Base-by-base conservation (phyloP, 108 stramenopile species). In the Nitzschia sp. region DNA sequence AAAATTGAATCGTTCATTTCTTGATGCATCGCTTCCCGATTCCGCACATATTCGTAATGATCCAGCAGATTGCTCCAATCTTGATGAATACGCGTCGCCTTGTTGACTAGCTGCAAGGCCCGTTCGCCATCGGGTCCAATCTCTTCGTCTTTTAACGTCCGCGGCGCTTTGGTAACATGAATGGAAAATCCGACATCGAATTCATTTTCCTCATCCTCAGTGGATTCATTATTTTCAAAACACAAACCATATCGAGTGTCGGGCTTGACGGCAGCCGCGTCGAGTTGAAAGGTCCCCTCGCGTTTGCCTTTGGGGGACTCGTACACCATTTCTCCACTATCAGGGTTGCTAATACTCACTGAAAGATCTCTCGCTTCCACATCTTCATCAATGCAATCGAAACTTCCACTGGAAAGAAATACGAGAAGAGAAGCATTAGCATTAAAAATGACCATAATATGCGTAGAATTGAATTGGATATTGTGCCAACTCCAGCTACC, bases 41-140 rank as follows among this genome's bases (percentile, higher is more conserved):
- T 85, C 16, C 77, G 63, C 66, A 89, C 76, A 53, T 81, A 92
- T 26, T 85, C 88, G 71, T 85, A 88, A 73, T 92, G 91, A 77
- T 92, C 91, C 48, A 69, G 45, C 78, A 92, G 48, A 11, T 55
- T 59, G 3, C 70, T 19, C 77, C 79, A 83, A 38, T 83, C 69
- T 36, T 80, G 53, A 3, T 73, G 54, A 19, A 86, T 68, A 29
- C 52, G 23, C 3, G 33, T 66, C 0, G 79, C 77, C n/a, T 53
- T 63, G 46, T 78, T 55, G 5, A 77, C 65, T 58, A 85, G 62
- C 45, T 69, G 25, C 52, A 66, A 57, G 0, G 79, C 81, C 1
- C 79, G 74, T 48, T 77, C 59, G 16, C 71, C 76, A 58, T 89
- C 91, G n/a, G 91, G 91, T 0, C 91, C 91, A 21, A 54, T 63